Evolutionary conservation across 208 protist genomes (phyloP).

Genomic region (Leishmania mexicana): DNA sequence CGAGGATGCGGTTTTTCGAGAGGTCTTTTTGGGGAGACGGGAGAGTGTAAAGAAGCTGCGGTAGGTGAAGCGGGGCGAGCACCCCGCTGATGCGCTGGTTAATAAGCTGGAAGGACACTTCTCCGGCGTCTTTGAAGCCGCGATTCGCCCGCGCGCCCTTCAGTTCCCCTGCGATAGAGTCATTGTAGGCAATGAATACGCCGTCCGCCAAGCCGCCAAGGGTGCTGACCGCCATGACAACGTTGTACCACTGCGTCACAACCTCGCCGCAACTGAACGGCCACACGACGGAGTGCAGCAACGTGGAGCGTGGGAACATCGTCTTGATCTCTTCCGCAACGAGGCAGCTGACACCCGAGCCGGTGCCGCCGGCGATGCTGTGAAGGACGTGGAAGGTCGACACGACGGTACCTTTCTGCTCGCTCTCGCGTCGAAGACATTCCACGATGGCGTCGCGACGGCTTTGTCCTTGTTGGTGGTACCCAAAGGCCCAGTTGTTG

Average conservation of each 20-base stretch:
- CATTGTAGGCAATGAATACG: conserved; percentile 68
- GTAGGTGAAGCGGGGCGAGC: conserved; percentile 60
- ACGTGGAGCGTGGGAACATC: conserved; percentile 51
- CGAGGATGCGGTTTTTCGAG: conserved; percentile 24
- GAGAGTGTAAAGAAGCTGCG: conserved; percentile 53
- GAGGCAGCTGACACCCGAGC: conserved; percentile 84
- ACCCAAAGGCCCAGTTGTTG: conserved; percentile 94
- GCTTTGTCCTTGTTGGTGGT: conserved; percentile 65
- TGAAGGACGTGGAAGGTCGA: conserved; percentile 79
- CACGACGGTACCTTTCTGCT: conserved; percentile 60
- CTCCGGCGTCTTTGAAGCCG: conserved; percentile 21
- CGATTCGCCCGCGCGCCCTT: conserved; percentile 16
- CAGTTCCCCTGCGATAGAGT: conserved; percentile 45
- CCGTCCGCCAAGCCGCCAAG: conserved; percentile 72
- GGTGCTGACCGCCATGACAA: conserved; percentile 57
- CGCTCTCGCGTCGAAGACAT: conserved; percentile 74
- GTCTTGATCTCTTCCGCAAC: conserved; percentile 74
- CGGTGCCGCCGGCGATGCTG: conserved; percentile 89
- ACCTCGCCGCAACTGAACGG: conserved; percentile 85
- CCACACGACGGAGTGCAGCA: conserved; percentile 80
- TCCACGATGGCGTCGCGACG: conserved; percentile 61
- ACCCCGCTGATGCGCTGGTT: conserved; percentile 56
- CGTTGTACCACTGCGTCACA: conserved; percentile 90
- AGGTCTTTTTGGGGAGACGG: conserved; percentile 29
- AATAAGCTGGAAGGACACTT: conserved; percentile 49